phyloP scores from a whole-genome alignment of 1,284 basidiomycete genomes.

The Austroboletus rostrupii region DNA sequence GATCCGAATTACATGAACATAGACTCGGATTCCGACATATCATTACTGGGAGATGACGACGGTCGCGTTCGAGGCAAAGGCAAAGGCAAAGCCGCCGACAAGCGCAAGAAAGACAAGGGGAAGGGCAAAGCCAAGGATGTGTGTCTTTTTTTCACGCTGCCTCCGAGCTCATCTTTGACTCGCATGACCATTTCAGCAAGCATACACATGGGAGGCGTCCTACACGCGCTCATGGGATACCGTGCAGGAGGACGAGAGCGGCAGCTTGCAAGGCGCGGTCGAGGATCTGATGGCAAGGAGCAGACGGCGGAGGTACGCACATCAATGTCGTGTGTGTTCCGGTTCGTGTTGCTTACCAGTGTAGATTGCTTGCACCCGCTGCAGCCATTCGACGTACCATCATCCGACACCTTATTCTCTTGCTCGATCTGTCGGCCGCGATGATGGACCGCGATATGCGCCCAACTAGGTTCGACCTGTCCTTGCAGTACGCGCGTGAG shows the following conservation, averaged over 20 bases:
- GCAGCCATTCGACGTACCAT: conserved; percentile 91
- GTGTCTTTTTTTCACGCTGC: conserved; percentile 11
- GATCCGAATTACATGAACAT: conserved; percentile 35
- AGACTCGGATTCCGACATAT: conserved; percentile 41
- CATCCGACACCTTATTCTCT: conserved; percentile 89
- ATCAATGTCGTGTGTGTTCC: neutral
- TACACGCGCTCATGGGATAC: conserved; percentile 96
- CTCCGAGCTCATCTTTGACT: neutral
- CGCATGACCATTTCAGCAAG: conserved; percentile 44
- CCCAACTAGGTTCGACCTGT: conserved; percentile 85
- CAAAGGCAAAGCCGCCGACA: conserved; percentile 43
- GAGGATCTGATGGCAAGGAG: conserved; percentile 85
- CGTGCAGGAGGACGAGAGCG: conserved; percentile 92
- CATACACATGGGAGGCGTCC: conserved; percentile 94
- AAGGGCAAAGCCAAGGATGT: conserved; percentile 54
- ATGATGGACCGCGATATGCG: conserved; percentile 97
- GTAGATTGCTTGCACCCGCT: conserved; percentile 73
- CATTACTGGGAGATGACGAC: conserved; percentile 32
- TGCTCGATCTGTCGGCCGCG: conserved; percentile 86
- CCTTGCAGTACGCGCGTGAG: conserved; percentile 83
- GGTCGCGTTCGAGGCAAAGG: conserved; percentile 40
- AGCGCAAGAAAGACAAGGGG: conserved; percentile 39
- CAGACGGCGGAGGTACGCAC: conserved; percentile 71
- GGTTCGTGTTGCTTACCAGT: conserved; percentile 6
- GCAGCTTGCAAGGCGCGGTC: conserved; percentile 87